Evolutionary conservation across 2,329 filamentous ascomycete species (phyloP).

Genomic region (Metarhizium guizhouense): DNA sequence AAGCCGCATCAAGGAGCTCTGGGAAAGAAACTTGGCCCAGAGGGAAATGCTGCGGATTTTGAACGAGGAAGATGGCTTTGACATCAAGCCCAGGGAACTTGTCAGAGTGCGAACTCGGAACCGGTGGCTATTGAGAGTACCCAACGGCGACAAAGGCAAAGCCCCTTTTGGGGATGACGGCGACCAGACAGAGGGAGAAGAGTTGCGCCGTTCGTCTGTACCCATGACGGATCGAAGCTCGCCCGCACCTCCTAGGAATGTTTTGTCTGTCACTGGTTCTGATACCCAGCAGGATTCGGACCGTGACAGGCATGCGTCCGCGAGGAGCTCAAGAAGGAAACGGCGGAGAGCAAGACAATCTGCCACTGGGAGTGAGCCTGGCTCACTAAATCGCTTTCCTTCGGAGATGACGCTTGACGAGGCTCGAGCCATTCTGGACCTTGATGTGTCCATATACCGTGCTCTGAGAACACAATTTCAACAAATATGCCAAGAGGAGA

Average conservation of each 20-base stretch:
- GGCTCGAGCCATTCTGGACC: slow-evolving; percentile 58
- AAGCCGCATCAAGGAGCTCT: slow-evolving; percentile 63
- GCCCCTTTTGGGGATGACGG: slow-evolving; percentile 48
- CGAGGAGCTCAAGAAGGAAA: slow-evolving; percentile 34
- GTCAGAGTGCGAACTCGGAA: slow-evolving; percentile 61
- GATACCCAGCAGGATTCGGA: slow-evolving; percentile 1
- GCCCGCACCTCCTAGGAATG: neutral
- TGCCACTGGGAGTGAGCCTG: slow-evolving; percentile 47
- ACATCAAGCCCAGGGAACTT: slow-evolving; percentile 62
- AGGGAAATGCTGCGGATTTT: slow-evolving; percentile 65
- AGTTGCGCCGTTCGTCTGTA: neutral
- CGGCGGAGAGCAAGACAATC: slow-evolving; percentile 61
- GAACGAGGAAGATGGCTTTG: slow-evolving; percentile 59
- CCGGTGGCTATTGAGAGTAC: slow-evolving; percentile 55
- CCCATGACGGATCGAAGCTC: neutral
- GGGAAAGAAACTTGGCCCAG: slow-evolving; percentile 65
- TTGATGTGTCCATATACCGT: slow-evolving; percentile 56
- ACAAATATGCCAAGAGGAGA: slow-evolving; percentile 57
- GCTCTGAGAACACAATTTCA: slow-evolving; percentile 59
- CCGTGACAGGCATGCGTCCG: neutral
- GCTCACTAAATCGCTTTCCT: slow-evolving; percentile 65
- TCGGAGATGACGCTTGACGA: slow-evolving; percentile 78
- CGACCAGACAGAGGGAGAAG: slow-evolving; percentile 9
- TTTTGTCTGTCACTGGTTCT: neutral
- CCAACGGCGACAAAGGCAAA: slow-evolving; percentile 49